Conservation (phyloP, 495 filamentous ascomycete species). For the Penicillium macrosclerotiorum region DNA sequence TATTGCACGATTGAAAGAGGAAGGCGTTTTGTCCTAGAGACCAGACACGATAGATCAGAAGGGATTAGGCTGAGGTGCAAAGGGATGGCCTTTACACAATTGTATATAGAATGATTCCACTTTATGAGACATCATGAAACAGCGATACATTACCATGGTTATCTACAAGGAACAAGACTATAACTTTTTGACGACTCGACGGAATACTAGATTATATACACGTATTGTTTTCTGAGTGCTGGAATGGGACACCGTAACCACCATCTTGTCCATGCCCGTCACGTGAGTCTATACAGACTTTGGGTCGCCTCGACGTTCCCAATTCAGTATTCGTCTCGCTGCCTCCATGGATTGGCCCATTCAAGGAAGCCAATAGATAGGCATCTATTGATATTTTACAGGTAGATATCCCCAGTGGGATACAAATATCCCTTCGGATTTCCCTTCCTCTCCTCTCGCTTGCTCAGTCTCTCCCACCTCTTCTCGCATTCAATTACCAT, state of each 20-base stretch:
- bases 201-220: neutral
- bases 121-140: neutral
- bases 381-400: no score
- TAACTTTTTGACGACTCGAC: no score
- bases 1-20: conserved; percentile 60
- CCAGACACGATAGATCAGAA: neutral
- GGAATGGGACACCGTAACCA: no score
- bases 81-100: neutral
- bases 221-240: neutral
- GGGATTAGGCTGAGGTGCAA: neutral
- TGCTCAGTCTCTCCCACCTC: neutral
- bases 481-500: neutral
- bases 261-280: no score
- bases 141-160: no score
- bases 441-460: neutral
- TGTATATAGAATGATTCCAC: neutral
- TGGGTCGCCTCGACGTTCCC: conserved; percentile 15
- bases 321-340: neutral
- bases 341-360: neutral
- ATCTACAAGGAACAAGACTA: no score
- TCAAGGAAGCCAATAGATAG: neutral
- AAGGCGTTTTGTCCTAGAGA: conserved; percentile 62
- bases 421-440: conserved; percentile 2
- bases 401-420: neutral
- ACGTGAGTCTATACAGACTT: conserved; percentile 36